Evolutionary conservation across 2,329 filamentous ascomycete genomes (phyloP).

Genomic region (Alternaria sp.): DNA sequence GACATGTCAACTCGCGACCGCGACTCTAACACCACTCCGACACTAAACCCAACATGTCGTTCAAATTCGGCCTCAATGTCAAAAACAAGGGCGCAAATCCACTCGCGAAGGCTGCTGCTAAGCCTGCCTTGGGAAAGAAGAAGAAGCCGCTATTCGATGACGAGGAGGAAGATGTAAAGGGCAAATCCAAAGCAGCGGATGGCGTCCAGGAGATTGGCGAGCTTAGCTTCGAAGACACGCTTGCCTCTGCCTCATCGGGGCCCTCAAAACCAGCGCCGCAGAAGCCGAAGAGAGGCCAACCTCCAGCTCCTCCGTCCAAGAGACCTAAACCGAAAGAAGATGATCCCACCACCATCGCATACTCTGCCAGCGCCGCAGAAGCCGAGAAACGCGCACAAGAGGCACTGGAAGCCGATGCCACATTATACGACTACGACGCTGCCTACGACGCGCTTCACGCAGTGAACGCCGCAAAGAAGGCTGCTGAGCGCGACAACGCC

Average conservation of each 20-base stretch:
- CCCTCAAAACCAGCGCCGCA: conserved; percentile 33
- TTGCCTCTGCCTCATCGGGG: conserved; percentile 35
- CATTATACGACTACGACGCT: conserved; percentile 85
- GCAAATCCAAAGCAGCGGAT: conserved; percentile 48
- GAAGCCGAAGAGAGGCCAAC: conserved; percentile 51
- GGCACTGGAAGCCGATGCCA: conserved; percentile 73
- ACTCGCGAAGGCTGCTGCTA: conserved; percentile 26
- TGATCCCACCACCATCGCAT: conserved; percentile 59
- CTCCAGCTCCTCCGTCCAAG: conserved; percentile 44
- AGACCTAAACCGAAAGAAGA: conserved; percentile 50
- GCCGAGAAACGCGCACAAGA: conserved; percentile 71
- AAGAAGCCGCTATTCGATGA: conserved; percentile 61
- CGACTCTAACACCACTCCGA: conserved; percentile 4
- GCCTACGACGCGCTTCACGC: conserved; percentile 80
- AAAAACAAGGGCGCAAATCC: conserved; percentile 61
- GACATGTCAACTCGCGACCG: conserved; percentile 9
- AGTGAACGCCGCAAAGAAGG: conserved; percentile 63
- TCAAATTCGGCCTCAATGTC: conserved; percentile 68
- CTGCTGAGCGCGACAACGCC: conserved; percentile 62
- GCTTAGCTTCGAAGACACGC: conserved; percentile 65
- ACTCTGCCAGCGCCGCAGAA: conserved; percentile 71
- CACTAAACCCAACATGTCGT: conserved; percentile 43
- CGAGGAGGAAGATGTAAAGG: conserved; percentile 61
- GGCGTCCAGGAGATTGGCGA: conserved; percentile 64
- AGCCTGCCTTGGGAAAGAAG: conserved; percentile 41